These are phyloP conservation scores for Elaeis oleifera DNA, from an alignment of 202 grass and related monocot species.

Conservation along the genomic window DNA sequence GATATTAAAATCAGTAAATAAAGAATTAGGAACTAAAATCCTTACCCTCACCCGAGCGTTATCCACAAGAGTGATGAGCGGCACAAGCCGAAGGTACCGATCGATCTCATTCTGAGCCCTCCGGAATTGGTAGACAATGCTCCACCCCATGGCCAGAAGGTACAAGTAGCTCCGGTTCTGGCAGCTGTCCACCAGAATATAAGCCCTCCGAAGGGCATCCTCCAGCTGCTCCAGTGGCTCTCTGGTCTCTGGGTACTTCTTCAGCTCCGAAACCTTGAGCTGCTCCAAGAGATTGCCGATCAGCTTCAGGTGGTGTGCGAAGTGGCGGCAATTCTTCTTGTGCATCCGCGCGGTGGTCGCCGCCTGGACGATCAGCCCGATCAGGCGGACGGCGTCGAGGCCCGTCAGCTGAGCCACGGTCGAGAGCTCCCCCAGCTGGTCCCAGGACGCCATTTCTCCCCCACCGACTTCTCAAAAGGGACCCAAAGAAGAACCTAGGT, in stretches of 20 bases:
- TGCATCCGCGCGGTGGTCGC: slow-evolving; percentile 67
- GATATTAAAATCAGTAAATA: too few species aligned
- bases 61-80: slow-evolving; percentile 88
- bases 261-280: slow-evolving; percentile 70
- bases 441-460: slow-evolving; percentile 42
- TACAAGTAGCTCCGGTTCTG: slow-evolving; percentile 76
- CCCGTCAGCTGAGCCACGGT: slow-evolving; percentile 67
- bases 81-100: slow-evolving; percentile 79
- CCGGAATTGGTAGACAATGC: slow-evolving; percentile 77
- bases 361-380: slow-evolving; percentile 57
- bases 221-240: slow-evolving; percentile 86
- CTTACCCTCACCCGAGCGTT: slow-evolving; percentile 42
- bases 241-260: slow-evolving; percentile 74
- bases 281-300: slow-evolving; percentile 66
- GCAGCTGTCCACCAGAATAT: slow-evolving; percentile 62
- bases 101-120: slow-evolving; percentile 90
- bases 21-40: neutral
- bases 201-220: slow-evolving; percentile 51
- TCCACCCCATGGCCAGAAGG: slow-evolving; percentile 90
- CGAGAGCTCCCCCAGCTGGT: slow-evolving; percentile 37
- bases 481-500: too few species aligned
- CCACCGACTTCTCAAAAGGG: neutral
- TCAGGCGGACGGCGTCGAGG: slow-evolving; percentile 56
- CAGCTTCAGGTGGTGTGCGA: slow-evolving; percentile 68
- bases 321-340: slow-evolving; percentile 71